Evolutionary conservation across 1,284 basidiomycete species (phyloP).

Genomic region (Ganoderma lucidum): DNA sequence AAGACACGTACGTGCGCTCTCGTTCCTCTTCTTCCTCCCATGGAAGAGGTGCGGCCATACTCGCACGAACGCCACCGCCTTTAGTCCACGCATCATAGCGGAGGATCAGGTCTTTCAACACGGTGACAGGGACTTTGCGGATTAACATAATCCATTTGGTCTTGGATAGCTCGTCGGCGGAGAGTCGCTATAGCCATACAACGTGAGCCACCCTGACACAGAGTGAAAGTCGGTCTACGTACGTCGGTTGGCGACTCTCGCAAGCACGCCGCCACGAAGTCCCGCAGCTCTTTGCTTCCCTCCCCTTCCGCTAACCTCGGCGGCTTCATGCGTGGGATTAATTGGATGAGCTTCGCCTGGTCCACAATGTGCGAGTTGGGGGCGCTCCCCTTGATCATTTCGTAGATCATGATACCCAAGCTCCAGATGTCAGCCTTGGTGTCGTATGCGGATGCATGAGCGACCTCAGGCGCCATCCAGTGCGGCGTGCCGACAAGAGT

Average conservation of each 20-base stretch:
- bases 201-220: slow-evolving; percentile 1
- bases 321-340: slow-evolving; percentile 90
- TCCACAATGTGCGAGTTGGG: slow-evolving; percentile 86
- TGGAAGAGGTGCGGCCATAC: slow-evolving; percentile 76
- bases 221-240: slow-evolving; percentile 41
- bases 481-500: slow-evolving; percentile 97
- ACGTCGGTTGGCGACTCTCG: slow-evolving; percentile 87
- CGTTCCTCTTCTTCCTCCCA: slow-evolving; percentile 74
- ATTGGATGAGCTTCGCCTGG: slow-evolving; percentile 88
- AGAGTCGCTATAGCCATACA: slow-evolving; percentile 65
- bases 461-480: slow-evolving; percentile 99
- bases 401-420: slow-evolving; percentile 93
- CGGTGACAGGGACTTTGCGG: slow-evolving; percentile 72
- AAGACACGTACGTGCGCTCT: slow-evolving; percentile 49
- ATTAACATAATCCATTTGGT: slow-evolving; percentile 93
- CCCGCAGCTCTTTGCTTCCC: slow-evolving; percentile 85
- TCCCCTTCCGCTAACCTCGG: slow-evolving; percentile 84
- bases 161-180: slow-evolving; percentile 90
- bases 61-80: slow-evolving; percentile 81
- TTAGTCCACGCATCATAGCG: slow-evolving; percentile 83
- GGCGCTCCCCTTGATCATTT: slow-evolving; percentile 95
- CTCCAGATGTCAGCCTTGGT: slow-evolving; percentile 98
- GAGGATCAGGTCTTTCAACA: slow-evolving; percentile 86
- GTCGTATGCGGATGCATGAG: slow-evolving; percentile 90
- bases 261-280: slow-evolving; percentile 89